A percentile compares a stretch with the other conserved stretches of the same genome.
Evolutionary conservation across 2,329 filamentous ascomycete species (phyloP).

Genomic region (Microsporum ferrugineum): DNA sequence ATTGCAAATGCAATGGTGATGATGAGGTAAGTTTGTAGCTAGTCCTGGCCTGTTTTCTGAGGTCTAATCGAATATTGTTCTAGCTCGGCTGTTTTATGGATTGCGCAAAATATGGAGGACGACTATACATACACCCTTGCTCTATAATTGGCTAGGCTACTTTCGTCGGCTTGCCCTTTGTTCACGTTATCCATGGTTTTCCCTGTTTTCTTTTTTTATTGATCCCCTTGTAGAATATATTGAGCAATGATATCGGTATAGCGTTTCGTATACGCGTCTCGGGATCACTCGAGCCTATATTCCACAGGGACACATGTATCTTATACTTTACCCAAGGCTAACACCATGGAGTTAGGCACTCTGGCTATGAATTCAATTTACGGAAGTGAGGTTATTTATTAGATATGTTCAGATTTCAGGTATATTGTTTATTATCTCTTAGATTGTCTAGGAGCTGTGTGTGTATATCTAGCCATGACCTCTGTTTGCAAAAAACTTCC

Average conservation of each 20-base stretch:
- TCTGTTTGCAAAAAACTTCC: too few species aligned
- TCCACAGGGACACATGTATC: too few species aligned
- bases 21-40: constrained; percentile 45
- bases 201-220: neutral
- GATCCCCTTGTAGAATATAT: neutral
- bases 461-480: too few species aligned
- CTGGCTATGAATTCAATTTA: too few species aligned
- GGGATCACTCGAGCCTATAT: too few species aligned
- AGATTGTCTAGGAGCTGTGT: too few species aligned
- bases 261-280: neutral
- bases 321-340: too few species aligned
- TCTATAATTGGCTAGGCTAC: constrained; percentile 32
- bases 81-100: constrained; percentile 55
- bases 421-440: too few species aligned
- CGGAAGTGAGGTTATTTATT: too few species aligned
- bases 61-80: neutral
- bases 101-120: constrained; percentile 62
- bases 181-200: neutral
- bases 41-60: neutral
- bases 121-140: constrained; percentile 60
- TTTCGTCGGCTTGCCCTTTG: neutral
- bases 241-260: neutral
- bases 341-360: too few species aligned
- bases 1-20: constrained; percentile 54
- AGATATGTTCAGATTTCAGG: too few species aligned